Evolutionary conservation across 345 rosid genomes (phyloP).

Genomic region (Populus deltoides): DNA sequence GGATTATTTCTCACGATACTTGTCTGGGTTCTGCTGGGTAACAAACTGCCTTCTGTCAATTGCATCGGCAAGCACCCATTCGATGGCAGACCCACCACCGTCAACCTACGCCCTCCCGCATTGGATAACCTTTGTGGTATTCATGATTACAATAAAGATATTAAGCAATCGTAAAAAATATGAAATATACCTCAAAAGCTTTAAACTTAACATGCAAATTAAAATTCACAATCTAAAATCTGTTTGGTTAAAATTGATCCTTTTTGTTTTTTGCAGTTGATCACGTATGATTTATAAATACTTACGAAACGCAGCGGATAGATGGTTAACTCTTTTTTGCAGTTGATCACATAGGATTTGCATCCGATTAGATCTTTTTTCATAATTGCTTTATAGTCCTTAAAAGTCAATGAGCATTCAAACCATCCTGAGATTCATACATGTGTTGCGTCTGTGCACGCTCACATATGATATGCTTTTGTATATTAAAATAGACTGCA

Average conservation of each 20-base stretch:
- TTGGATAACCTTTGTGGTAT: conserved; percentile 22
- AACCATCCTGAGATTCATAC: neutral
- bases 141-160: too few relatives aligned
- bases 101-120: conserved; percentile 29
- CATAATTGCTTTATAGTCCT: too few relatives aligned
- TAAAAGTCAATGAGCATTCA: too few relatives aligned
- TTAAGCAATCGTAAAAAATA: neutral
- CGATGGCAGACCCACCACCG: conserved; percentile 34
- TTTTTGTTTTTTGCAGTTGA: neutral
- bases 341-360: too few relatives aligned
- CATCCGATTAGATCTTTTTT: too few relatives aligned
- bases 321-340: too few relatives aligned
- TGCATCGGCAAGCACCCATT: conserved; percentile 36
- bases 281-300: too few relatives aligned
- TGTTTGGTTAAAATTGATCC: too few relatives aligned
- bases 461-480: neutral
- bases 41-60: conserved; percentile 10
- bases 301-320: too few relatives aligned
- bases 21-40: neutral
- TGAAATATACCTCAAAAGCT: neutral
- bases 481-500: neutral
- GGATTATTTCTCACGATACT: neutral
- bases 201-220: too few relatives aligned
- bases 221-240: too few relatives aligned
- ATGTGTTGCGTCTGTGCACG: neutral